phyloP scores from a whole-genome alignment of 495 filamentous ascomycete species.

The Penicillium cinerascens region DNA sequence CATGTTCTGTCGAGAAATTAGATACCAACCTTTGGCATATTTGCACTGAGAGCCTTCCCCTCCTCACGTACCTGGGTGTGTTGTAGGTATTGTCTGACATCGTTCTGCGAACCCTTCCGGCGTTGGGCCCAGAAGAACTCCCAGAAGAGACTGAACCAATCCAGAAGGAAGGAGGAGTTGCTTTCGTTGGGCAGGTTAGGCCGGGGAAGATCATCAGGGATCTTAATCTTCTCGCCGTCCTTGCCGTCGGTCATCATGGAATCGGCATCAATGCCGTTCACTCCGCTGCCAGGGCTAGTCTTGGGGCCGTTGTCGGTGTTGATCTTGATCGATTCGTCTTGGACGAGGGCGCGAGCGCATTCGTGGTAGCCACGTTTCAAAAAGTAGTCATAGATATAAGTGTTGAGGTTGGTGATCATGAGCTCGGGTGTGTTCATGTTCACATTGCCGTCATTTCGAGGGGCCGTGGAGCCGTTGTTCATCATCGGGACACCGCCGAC shows the following conservation, averaged over 20 bases:
- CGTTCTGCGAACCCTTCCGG: conserved; percentile 52
- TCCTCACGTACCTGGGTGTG: conserved; percentile 70
- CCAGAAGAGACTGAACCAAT: conserved; percentile 98
- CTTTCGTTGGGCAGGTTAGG: conserved; percentile 62
- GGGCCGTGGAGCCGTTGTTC: conserved; percentile 59
- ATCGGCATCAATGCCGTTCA: conserved; percentile 77
- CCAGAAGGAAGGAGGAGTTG: conserved; percentile 78
- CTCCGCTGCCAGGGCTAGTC: conserved; percentile 54
- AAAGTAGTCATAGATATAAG: conserved; percentile 97
- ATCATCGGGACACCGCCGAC: conserved; percentile 70
- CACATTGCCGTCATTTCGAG: conserved; percentile 42
- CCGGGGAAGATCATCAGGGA: conserved; percentile 73
- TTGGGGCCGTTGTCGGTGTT: conserved; percentile 60
- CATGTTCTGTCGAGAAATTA: conserved; percentile 31
- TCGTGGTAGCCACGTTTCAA: conserved; percentile 76
- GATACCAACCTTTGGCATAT: not conserved
- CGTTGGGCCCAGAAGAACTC: conserved; percentile 83
- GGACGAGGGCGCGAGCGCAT: conserved; percentile 68
- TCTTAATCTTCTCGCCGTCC: conserved; percentile 67
- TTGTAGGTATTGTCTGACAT: conserved; percentile 66
- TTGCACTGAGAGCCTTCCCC: not conserved
- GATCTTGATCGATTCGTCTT: conserved; percentile 44
- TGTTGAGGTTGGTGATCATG: conserved; percentile 87
- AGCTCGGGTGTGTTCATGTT: conserved; percentile 46
- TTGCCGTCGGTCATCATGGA: conserved; percentile 79